A percentile compares a stretch with the other conserved stretches of the same genome.
Evolutionary conservation across 2,329 filamentous ascomycete species (phyloP).

Genomic region (Niveomyces coronatus): DNA sequence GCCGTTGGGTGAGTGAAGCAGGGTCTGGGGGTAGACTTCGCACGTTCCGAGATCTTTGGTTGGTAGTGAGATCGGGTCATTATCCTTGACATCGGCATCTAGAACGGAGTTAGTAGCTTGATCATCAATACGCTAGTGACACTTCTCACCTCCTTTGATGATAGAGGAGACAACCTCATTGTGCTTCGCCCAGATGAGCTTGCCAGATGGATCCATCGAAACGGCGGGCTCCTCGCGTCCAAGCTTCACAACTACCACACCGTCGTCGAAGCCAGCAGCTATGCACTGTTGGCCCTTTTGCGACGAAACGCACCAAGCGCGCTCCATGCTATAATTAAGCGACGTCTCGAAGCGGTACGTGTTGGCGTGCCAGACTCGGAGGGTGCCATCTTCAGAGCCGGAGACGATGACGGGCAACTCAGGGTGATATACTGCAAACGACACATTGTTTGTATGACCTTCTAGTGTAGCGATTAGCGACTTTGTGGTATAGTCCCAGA

Average conservation of each 20-base stretch:
- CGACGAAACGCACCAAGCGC: conserved; percentile 95
- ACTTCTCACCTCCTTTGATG: conserved; percentile 63
- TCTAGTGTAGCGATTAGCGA: conserved; percentile 93
- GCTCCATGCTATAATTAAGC: conserved; percentile 87
- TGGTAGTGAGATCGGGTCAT: conserved; percentile 71
- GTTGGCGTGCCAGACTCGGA: conserved; percentile 98
- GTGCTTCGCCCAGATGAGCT: conserved; percentile 91
- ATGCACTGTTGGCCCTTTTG: conserved; percentile 91
- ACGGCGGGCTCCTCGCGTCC: conserved; percentile 94
- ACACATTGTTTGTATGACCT: conserved; percentile 95
- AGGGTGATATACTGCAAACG: conserved; percentile 95
- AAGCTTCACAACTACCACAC: conserved; percentile 95
- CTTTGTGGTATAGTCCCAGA: conserved; percentile 99
- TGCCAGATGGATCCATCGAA: conserved; percentile 92
- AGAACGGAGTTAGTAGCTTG: conserved; percentile 18
- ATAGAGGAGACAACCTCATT: conserved; percentile 92
- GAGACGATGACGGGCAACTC: conserved; percentile 96
- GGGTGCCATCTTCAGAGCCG: conserved; percentile 91
- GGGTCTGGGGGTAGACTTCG: conserved; percentile 90
- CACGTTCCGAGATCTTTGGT: conserved; percentile 94
- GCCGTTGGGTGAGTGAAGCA: conserved; percentile 92
- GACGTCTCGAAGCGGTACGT: conserved; percentile 95
- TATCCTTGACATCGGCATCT: conserved; percentile 80
- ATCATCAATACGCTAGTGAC: background rate
- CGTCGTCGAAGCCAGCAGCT: conserved; percentile 94